Percentiles rank a stretch among this genome's conserved stretches.
Conservation (phyloP, 1,139 yeast genomes). For the Candida sanyaensis region DNA sequence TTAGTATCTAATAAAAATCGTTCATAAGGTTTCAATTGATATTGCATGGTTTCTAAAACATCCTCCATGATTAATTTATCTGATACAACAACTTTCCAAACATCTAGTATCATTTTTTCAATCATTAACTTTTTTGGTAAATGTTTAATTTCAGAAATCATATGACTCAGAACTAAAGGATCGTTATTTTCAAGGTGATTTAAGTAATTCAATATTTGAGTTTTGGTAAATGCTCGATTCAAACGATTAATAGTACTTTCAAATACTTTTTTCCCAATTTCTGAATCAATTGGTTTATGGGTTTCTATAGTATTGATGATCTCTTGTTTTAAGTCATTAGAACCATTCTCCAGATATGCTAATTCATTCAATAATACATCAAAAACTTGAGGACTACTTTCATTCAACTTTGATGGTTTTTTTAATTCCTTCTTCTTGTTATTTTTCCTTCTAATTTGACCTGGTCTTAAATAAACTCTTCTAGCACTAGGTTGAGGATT, state of each 20-base stretch:
- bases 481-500: background rate
- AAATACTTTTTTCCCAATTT: slow-evolving; percentile 14
- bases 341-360: no score
- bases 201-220: slow-evolving; percentile 25
- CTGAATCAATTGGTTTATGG: slow-evolving; percentile 14
- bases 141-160: slow-evolving; percentile 4
- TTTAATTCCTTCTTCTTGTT: background rate
- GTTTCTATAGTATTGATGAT: slow-evolving; percentile 15
- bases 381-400: background rate
- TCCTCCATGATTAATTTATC: slow-evolving; percentile 37
- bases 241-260: slow-evolving; percentile 14
- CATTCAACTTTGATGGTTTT: background rate
- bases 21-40: slow-evolving; percentile 28
- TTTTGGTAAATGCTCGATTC: slow-evolving; percentile 20
- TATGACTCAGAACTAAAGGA: slow-evolving; percentile 1
- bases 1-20: slow-evolving; percentile 38
- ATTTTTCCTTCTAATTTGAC: background rate
- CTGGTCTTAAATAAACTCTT: background rate
- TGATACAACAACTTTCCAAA: slow-evolving; percentile 41
- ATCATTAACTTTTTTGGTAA: slow-evolving; percentile 17
- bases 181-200: background rate
- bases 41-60: slow-evolving; percentile 27
- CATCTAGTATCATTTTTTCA: slow-evolving; percentile 28
- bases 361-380: background rate
- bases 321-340: slow-evolving; percentile 1